Percentiles rank a stretch among this genome's conserved stretches.
Conservation (phyloP, 164 flowering plant species). For the Stephania cephalantha region DNA sequence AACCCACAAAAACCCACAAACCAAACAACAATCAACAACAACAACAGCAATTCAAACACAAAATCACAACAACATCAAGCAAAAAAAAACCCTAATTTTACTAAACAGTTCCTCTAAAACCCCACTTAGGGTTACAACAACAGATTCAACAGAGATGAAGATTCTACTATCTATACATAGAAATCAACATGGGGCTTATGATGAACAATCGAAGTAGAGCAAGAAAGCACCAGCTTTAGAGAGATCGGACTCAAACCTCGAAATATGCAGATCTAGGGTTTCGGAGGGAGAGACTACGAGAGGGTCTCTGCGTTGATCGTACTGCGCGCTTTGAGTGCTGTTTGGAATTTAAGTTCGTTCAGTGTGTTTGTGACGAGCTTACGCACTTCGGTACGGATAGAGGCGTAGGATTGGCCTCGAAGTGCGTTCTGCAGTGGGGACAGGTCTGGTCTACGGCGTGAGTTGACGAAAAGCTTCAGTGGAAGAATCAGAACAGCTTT, state of each 20-base stretch:
- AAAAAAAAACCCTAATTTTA: neutral
- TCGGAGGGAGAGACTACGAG: neutral
- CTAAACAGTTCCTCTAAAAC: neutral
- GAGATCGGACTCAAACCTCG: neutral
- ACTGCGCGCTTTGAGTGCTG: neutral
- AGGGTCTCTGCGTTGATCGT: neutral
- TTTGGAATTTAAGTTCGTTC: neutral
- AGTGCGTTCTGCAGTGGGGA: neutral
- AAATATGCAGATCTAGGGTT: neutral
- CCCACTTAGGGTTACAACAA: neutral
- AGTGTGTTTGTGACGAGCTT: neutral
- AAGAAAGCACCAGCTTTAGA: neutral
- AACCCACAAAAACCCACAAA: neutral
- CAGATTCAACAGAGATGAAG: neutral
- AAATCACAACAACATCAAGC: neutral
- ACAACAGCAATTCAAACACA: neutral
- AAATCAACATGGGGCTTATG: neutral
- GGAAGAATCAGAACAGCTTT: too few relatives aligned
- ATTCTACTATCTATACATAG: neutral
- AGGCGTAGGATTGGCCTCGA: neutral
- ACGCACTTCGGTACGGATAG: neutral
- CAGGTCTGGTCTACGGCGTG: neutral
- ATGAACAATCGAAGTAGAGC: neutral
- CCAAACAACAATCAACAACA: neutral
- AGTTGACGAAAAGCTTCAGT: too few relatives aligned